These are phyloP conservation scores for Fusarium nelsonii DNA, from an alignment of 2,329 filamentous ascomycete genomes.

Conservation along the genomic window DNA sequence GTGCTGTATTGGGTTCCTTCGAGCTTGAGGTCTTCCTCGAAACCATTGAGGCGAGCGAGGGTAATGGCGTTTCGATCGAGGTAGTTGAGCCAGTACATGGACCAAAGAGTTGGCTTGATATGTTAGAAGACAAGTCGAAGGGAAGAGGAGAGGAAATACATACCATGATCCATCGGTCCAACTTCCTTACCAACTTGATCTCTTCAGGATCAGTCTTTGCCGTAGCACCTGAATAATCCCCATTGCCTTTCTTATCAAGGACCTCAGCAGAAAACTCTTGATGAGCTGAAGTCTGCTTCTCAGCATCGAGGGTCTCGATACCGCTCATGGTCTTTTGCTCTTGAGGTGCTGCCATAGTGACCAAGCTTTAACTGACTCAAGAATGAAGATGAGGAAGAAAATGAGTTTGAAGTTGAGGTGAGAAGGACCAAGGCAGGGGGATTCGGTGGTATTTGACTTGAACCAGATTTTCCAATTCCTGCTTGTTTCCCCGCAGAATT, in stretches of 20 bases:
- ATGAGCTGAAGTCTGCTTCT: slow-evolving; percentile 39
- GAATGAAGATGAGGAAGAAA: background rate
- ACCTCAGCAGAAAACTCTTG: slow-evolving; percentile 37
- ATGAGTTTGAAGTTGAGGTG: background rate
- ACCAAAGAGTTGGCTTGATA: slow-evolving; percentile 51
- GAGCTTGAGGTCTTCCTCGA: slow-evolving; percentile 65
- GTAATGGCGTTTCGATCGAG: slow-evolving; percentile 69
- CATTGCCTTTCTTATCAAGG: slow-evolving; percentile 36
- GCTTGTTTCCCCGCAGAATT: slow-evolving; percentile 28
- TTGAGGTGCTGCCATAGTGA: slow-evolving; percentile 21
- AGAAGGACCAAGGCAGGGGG: background rate
- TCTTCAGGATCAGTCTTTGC: slow-evolving; percentile 41
- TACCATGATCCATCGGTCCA: slow-evolving; percentile 41
- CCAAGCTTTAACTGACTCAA: background rate
- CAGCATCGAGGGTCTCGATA: slow-evolving; percentile 25
- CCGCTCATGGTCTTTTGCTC: slow-evolving; percentile 20
- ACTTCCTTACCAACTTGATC: slow-evolving; percentile 38
- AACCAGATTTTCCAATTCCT: background rate
- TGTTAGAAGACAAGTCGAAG: background rate
- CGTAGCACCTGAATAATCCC: slow-evolving; percentile 40
- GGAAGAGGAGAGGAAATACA: rapidly evolving
- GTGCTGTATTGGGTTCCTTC: slow-evolving; percentile 54
- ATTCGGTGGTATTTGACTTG: slow-evolving; percentile 36
- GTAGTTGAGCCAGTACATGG: slow-evolving; percentile 58
- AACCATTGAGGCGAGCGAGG: slow-evolving; percentile 65